phyloP scores from a whole-genome alignment of 805 yeast genomes.

The Naumovozyma baii region DNA sequence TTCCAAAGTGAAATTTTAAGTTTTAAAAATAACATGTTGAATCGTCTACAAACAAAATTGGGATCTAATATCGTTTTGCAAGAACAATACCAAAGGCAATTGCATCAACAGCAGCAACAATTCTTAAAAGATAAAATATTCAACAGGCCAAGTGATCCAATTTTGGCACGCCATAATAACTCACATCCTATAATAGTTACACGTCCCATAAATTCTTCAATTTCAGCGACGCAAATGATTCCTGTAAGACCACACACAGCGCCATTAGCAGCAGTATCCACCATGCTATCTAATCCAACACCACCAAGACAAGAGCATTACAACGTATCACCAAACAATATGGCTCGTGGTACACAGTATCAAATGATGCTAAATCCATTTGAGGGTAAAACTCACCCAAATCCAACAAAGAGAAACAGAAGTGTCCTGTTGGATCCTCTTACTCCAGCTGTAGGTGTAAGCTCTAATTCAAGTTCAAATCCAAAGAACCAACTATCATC shows the following conservation, averaged over 20 bases:
- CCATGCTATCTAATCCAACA: too few species aligned
- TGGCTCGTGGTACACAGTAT: not conserved
- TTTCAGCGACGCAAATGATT: not conserved
- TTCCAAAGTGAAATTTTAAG: constrained; percentile 6
- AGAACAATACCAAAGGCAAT: constrained; percentile 7
- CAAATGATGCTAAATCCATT: constrained; percentile 19
- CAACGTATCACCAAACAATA: too few species aligned
- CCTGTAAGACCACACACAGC: constrained; percentile 1
- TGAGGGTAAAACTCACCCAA: constrained; percentile 8
- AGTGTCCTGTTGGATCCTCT: constrained; percentile 15
- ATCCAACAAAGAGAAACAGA: constrained; percentile 2
- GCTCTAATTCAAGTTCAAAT: not conserved
- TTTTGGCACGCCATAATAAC: not conserved
- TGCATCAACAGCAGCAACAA: constrained; percentile 2
- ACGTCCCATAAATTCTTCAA: not conserved
- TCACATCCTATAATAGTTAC: not conserved
- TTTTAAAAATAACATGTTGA: constrained; percentile 4
- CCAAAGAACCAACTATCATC: not conserved
- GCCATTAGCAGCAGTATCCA: not conserved
- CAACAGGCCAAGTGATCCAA: constrained; percentile 2
- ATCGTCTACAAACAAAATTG: constrained; percentile 5
- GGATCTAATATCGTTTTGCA: not conserved
- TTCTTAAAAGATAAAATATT: not conserved
- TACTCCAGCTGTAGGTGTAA: not conserved
- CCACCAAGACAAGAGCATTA: too few species aligned